Evolutionary conservation across 345 rosid genomes (phyloP).

Genomic region (Nephelium lappaceum): DNA sequence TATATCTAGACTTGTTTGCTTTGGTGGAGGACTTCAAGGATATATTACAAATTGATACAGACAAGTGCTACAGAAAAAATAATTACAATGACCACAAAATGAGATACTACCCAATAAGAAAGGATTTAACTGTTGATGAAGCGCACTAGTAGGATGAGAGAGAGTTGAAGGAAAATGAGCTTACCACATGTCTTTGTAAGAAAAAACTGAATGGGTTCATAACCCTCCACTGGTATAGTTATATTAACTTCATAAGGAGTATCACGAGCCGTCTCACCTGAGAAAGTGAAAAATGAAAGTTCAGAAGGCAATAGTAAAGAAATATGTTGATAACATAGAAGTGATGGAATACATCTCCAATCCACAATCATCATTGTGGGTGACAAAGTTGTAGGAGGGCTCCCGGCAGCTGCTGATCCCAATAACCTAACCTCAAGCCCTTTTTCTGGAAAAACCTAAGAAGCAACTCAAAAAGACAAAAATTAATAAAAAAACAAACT

Average conservation of each 20-base stretch:
- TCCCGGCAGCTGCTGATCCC: constrained; percentile 69
- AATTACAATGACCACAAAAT: not conserved
- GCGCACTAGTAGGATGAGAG: not conserved
- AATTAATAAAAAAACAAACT: constrained; percentile 7
- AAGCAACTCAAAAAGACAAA: constrained; percentile 15
- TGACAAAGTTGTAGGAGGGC: constrained; percentile 81
- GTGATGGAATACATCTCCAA: constrained; percentile 72
- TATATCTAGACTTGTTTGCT: not conserved
- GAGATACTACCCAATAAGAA: not conserved
- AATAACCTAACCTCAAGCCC: constrained; percentile 67
- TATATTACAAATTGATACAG: not conserved
- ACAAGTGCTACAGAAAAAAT: not conserved
- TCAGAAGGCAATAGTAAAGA: constrained; percentile 20
- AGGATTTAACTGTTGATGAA: not conserved
- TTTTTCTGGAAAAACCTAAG: constrained; percentile 70
- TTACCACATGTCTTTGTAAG: constrained; percentile 91
- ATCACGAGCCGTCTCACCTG: constrained; percentile 62
- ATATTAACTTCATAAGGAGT: constrained; percentile 77
- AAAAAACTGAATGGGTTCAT: constrained; percentile 75
- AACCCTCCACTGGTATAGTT: constrained; percentile 77
- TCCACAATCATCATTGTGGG: constrained; percentile 73
- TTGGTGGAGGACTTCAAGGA: constrained; percentile 1
- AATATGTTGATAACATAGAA: constrained; percentile 15
- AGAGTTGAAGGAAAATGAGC: constrained; percentile 27
- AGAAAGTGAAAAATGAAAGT: constrained; percentile 25